Evolutionary conservation across 2,329 filamentous ascomycete genomes (phyloP).

Genomic region (Diaporthe australafricana): DNA sequence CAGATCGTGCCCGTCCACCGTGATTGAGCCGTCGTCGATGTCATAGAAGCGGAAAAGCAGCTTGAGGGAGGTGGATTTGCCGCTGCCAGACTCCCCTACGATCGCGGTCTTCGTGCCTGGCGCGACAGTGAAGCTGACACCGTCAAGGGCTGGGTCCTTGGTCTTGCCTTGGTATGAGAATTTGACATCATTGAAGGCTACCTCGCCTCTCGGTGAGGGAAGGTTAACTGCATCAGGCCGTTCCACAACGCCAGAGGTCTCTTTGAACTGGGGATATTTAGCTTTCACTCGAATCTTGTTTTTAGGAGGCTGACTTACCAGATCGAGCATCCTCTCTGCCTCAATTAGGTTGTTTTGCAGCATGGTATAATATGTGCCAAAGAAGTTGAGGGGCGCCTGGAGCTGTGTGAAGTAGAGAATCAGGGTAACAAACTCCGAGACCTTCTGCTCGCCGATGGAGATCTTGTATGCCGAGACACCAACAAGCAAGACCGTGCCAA

Average conservation of each 20-base stretch:
- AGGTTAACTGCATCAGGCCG: constrained; percentile 52
- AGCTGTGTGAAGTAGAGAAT: constrained; percentile 71
- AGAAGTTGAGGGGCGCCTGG: constrained; percentile 72
- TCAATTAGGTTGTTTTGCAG: constrained; percentile 59
- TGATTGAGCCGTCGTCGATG: constrained; percentile 56
- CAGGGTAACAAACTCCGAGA: constrained; percentile 67
- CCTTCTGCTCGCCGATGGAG: constrained; percentile 62
- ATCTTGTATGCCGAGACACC: constrained; percentile 73
- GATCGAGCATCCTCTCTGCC: constrained; percentile 57
- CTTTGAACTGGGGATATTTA: constrained; percentile 49
- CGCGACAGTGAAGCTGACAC: constrained; percentile 54
- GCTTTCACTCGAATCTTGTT: neutral
- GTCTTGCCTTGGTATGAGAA: constrained; percentile 56
- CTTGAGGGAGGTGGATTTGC: constrained; percentile 61
- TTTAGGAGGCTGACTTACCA: constrained; percentile 38
- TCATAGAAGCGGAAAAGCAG: constrained; percentile 65
- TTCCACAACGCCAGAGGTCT: constrained; percentile 56
- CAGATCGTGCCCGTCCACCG: constrained; percentile 70
- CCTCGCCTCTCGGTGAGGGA: constrained; percentile 49
- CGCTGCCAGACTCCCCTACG: constrained; percentile 58
- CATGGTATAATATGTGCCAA: constrained; percentile 61
- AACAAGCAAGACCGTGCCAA: constrained; percentile 70
- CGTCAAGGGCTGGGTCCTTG: constrained; percentile 51
- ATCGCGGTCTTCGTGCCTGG: constrained; percentile 60
- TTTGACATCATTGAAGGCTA: constrained; percentile 55